Conservation (phyloP, 768 basidiomycete genomes). For the Mycena galopus region DNA sequence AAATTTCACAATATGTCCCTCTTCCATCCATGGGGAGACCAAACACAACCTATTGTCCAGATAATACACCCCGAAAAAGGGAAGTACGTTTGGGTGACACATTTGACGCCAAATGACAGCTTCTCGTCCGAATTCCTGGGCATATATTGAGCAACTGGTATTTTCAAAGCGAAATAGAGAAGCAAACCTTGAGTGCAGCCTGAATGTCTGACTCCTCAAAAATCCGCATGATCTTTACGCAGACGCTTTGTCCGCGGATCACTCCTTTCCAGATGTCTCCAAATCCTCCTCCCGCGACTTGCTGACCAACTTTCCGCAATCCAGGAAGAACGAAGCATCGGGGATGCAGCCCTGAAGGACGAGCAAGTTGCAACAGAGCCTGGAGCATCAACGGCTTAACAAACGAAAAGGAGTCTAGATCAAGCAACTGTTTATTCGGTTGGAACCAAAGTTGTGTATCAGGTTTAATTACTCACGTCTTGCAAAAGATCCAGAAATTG, state of each 20-base stretch:
- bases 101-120: neutral
- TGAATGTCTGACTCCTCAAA: constrained; percentile 8
- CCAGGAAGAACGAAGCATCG: neutral
- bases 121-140: neutral
- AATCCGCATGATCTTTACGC: constrained; percentile 32
- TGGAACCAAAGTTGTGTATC: neutral
- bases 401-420: constrained; percentile 1
- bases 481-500: constrained; percentile 28
- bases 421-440: constrained; percentile 15
- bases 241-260: constrained; percentile 11
- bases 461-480: neutral
- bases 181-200: constrained; percentile 9
- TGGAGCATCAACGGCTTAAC: constrained; percentile 5
- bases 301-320: neutral
- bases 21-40: neutral
- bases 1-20: neutral
- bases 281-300: too few species aligned
- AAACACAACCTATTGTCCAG: neutral
- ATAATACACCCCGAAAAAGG: neutral
- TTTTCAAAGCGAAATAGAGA: too few species aligned
- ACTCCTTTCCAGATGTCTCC: constrained; percentile 9
- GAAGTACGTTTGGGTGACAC: neutral
- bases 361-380: constrained; percentile 18
- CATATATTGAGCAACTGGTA: neutral
- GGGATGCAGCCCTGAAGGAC: neutral